Base-by-base conservation (phyloP, 176 grass and related monocot species). In the Triticum aestivum region DNA sequence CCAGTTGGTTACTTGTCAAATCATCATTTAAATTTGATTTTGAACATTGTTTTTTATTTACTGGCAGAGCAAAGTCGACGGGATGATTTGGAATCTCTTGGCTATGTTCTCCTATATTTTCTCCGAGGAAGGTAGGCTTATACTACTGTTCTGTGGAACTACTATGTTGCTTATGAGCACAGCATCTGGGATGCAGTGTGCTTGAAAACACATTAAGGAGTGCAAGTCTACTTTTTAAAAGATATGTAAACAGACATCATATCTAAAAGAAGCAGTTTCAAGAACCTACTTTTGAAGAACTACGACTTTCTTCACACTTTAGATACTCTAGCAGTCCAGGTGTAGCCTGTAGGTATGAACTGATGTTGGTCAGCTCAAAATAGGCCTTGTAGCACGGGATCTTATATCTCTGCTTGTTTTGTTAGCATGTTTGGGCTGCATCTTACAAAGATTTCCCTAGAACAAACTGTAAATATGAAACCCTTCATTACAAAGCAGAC, bases 1-100 rank as follows among this genome's bases (percentile, higher is more conserved):
- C 30, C 17, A 68, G 23, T 20, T 78, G 38, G 62, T 73, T 54
- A 82, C n/a, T 17, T 89, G 38, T 77, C 4, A 73, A 42, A 82
- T 82, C 45, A 44, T 75, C 81, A 44, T 83, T 11, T 80, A 45
- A 33, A 78, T 75, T 71, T 29, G 62, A 63, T 76, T 47, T 75
- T 95, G 24, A 35, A 69, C n/a, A 59, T 90, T 32, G 51, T 47
- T 79, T 87, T 52, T 35, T 52, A 80, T 85, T 58, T 84, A 51
- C 78, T 90, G 63, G 62, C 76, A 98, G 96, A 98, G 69, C 96
- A 98, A 96, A 98, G 96, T 79, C 93, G 96, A 49, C 86, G 93
- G 56, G 96, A 98, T 91, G 96, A 98, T 92, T 94, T 98, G 90
- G 86, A 96, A 84, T 98, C 96, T 66, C 93, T 98, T 94, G 96